Evolutionary conservation across 2,329 filamentous ascomycete genomes (phyloP).

Genomic region (Neofusicoccum sp.): DNA sequence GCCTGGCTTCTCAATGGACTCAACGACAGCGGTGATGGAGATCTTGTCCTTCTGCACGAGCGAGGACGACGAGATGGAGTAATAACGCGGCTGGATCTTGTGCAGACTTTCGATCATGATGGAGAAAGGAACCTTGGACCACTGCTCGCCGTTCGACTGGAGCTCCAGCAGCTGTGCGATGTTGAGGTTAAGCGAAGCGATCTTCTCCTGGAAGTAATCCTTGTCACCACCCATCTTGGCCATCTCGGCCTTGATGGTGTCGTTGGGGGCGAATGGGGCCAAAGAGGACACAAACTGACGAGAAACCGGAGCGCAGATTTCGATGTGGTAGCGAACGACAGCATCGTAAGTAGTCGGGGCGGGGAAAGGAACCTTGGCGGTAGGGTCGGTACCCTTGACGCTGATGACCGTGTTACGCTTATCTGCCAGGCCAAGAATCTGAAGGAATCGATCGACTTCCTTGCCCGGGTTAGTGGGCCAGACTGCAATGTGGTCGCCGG

Average conservation of each 20-base stretch:
- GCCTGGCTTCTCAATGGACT: constrained; percentile 74
- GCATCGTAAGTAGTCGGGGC: constrained; percentile 96
- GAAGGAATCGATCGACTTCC: constrained; percentile 87
- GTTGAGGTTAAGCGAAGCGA: constrained; percentile 79
- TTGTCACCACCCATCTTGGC: constrained; percentile 86
- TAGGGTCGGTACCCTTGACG: constrained; percentile 89
- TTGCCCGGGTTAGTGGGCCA: constrained; percentile 95
- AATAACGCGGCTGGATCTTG: constrained; percentile 97
- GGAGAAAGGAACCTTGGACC: constrained; percentile 86
- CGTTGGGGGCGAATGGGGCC: constrained; percentile 84
- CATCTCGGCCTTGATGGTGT: constrained; percentile 83
- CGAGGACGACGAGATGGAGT: constrained; percentile 98
- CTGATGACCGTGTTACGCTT: constrained; percentile 82
- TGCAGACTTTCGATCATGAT: constrained; percentile 88
- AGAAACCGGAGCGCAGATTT: constrained; percentile 91
- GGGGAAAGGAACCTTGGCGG: constrained; percentile 95
- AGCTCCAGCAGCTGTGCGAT: constrained; percentile 79
- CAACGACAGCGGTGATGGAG: constrained; percentile 91
- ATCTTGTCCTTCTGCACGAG: constrained; percentile 92
- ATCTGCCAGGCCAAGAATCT: constrained; percentile 69
- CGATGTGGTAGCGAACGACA: constrained; percentile 90
- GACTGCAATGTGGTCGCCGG: constrained; percentile 93
- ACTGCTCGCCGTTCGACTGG: constrained; percentile 70
- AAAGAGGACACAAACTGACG: constrained; percentile 90
- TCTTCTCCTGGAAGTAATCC: constrained; percentile 88